Percentiles rank a stretch among this genome's conserved stretches.
phyloP scores from a whole-genome alignment of 2,329 filamentous ascomycete genomes.

The Colletotrichum tropicicola region DNA sequence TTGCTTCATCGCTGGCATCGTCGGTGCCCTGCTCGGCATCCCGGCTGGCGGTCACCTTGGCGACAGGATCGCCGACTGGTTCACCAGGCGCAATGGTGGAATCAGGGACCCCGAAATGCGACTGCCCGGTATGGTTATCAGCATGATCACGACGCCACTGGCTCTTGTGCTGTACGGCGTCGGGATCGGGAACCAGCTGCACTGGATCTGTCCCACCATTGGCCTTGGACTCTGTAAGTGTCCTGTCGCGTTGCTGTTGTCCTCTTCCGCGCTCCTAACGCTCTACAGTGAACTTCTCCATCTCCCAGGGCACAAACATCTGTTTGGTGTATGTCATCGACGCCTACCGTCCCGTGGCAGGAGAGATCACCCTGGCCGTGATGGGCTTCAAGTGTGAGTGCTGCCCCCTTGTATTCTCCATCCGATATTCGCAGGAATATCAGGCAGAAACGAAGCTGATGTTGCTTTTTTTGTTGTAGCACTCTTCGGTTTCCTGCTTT shows the following conservation, averaged over 20 bases:
- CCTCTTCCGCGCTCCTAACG: not conserved
- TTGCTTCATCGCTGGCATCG: slow-evolving; percentile 57
- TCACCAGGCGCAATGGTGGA: slow-evolving; percentile 62
- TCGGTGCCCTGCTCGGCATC: slow-evolving; percentile 59
- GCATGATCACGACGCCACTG: slow-evolving; percentile 58
- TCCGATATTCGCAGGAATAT: too few relatives aligned
- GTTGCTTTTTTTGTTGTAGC: slow-evolving; percentile 40
- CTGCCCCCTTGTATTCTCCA: not conserved
- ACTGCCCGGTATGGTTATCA: slow-evolving; percentile 61
- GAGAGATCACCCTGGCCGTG: slow-evolving; percentile 62
- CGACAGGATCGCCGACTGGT: slow-evolving; percentile 56
- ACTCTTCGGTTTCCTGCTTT: slow-evolving; percentile 65
- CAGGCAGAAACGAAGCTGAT: too few relatives aligned
- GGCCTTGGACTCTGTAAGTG: slow-evolving; percentile 62
- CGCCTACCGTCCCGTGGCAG: slow-evolving; percentile 64
- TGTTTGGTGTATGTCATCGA: slow-evolving; percentile 67
- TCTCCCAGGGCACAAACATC: slow-evolving; percentile 64
- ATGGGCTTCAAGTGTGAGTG: slow-evolving; percentile 63
- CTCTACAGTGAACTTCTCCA: slow-evolving; percentile 60
- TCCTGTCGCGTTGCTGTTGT: not conserved
- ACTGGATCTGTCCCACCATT: slow-evolving; percentile 66
- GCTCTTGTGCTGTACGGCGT: slow-evolving; percentile 56
- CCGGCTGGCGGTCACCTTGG: slow-evolving; percentile 57
- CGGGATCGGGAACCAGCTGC: slow-evolving; percentile 53
- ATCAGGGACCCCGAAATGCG: slow-evolving; percentile 69